phyloP scores from a whole-genome alignment of 192 early-diverging fungal genomes.

The Mortierella antarctica region DNA sequence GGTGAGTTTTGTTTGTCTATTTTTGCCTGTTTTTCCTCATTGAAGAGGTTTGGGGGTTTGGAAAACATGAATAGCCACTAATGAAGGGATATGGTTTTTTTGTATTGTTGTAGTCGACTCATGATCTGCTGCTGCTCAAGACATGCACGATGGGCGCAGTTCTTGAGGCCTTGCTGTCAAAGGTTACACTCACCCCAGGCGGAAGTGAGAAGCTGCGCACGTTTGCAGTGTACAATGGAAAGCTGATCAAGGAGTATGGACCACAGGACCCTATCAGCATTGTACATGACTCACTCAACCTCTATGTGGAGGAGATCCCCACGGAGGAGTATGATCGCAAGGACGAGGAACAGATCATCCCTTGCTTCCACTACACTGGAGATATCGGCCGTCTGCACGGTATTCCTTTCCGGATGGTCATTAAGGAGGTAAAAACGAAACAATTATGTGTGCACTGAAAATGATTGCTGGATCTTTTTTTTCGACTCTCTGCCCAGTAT shows the following conservation, averaged over 20 bases:
- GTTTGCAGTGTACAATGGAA: slow-evolving; percentile 65
- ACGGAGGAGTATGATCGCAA: slow-evolving; percentile 57
- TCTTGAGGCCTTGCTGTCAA: slow-evolving; percentile 63
- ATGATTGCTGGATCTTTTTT: neutral
- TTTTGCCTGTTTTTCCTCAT: neutral
- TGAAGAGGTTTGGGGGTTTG: too few species aligned
- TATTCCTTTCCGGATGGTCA: slow-evolving; percentile 84
- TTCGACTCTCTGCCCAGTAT: neutral
- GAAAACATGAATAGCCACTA: neutral
- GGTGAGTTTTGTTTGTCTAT: slow-evolving; percentile 23
- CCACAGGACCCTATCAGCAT: slow-evolving; percentile 58
- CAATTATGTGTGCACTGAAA: neutral
- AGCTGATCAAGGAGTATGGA: slow-evolving; percentile 59
- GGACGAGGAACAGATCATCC: slow-evolving; percentile 60
- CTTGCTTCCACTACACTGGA: slow-evolving; percentile 82
- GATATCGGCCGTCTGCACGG: slow-evolving; percentile 77
- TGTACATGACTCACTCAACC: slow-evolving; percentile 55
- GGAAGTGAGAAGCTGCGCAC: slow-evolving; percentile 67
- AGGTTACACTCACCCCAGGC: slow-evolving; percentile 59
- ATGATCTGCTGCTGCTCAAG: slow-evolving; percentile 82
- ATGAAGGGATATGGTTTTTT: neutral
- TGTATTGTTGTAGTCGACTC: slow-evolving; percentile 19
- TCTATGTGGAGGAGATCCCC: slow-evolving; percentile 72
- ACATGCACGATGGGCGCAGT: slow-evolving; percentile 60
- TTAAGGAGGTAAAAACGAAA: slow-evolving; percentile 53